Evolutionary conservation across 208 protist genomes (phyloP), one percentile per base, ranked within the genome.

Genomic region (Entamoeba histolytica): DNA sequence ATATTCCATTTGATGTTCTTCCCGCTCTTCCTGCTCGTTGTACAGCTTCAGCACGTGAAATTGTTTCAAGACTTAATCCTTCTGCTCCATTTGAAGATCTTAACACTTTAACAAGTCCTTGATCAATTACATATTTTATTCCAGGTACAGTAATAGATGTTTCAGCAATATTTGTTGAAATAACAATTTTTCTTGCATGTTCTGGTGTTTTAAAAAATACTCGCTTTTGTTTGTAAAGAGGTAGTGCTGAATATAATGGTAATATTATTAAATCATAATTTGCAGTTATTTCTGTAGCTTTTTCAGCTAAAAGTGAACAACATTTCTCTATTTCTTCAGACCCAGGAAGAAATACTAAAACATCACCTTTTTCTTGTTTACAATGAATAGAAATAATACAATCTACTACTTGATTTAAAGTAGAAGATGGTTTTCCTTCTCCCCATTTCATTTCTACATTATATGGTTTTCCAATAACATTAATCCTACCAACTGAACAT

Each of bases 401-500:
- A 6, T 49, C 78, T 15, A 49, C 39, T 19, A 96, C 97, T 6
- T 39, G 35, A 49, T 91, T 91, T 15, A 91, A 49, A 28, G 28
- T 10, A 39, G 78, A 49, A 91, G 8, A 17, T 7, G 95, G 95
- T 50, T 95, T 94, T 47, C 91, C 49, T 49, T 39, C 14, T 19
- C 6, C 6, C 8, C 17, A 91, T 15, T 49, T 49, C 3, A 49
- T 49, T 14, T 91, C 39, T 44, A 91, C 78, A 91, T 39, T 39
- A 49, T 28, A 91, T 12, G 39, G 8, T 49, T 35, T 39, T 47
- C 78, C 78, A 15, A 15, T 39, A 15, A 91, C 31, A 49, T 17
- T 47, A 15, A 91, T 7, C 92, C 98, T 97, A 10, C 97, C 97
- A 91, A 91, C 39, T 44, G 35, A 28, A 49, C 10, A 5, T 1